Evolutionary conservation across 805 yeast genomes (phyloP).

Genomic region (Pichia exigua): DNA sequence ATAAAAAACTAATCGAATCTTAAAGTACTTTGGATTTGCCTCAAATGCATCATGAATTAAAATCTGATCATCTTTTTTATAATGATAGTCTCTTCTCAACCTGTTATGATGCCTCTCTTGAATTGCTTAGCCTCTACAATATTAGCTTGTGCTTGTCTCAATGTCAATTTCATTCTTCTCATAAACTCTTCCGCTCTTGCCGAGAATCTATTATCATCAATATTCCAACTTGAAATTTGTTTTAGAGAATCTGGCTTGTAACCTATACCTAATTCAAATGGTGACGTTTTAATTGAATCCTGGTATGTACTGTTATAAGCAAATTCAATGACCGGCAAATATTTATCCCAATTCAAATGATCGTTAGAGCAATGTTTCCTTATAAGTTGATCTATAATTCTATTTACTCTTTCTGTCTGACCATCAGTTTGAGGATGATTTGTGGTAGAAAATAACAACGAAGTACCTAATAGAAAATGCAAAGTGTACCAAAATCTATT

Average conservation of each 20-base stretch:
- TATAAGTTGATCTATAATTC: not conserved
- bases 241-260: not conserved
- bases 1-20: too few relatives aligned
- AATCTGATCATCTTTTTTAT: too few relatives aligned
- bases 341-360: not conserved
- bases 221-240: not conserved
- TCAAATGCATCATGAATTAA: too few relatives aligned
- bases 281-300: not conserved
- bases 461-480: not conserved
- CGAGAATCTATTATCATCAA: too few relatives aligned
- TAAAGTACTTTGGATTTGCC: too few relatives aligned
- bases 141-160: too few relatives aligned
- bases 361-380: not conserved
- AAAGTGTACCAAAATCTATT: conserved; percentile 7
- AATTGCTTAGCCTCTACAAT: too few relatives aligned
- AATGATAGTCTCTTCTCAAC: too few relatives aligned
- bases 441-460: conserved; percentile 1
- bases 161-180: too few relatives aligned
- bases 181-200: too few relatives aligned
- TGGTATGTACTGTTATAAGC: conserved; percentile 4
- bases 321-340: not conserved
- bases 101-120: too few relatives aligned
- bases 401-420: not conserved
- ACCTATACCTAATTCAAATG: not conserved
- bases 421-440: conserved; percentile 9